Evolutionary conservation across 192 early-diverging fungal genomes (phyloP).

Genomic region (Mortierella claussenii): DNA sequence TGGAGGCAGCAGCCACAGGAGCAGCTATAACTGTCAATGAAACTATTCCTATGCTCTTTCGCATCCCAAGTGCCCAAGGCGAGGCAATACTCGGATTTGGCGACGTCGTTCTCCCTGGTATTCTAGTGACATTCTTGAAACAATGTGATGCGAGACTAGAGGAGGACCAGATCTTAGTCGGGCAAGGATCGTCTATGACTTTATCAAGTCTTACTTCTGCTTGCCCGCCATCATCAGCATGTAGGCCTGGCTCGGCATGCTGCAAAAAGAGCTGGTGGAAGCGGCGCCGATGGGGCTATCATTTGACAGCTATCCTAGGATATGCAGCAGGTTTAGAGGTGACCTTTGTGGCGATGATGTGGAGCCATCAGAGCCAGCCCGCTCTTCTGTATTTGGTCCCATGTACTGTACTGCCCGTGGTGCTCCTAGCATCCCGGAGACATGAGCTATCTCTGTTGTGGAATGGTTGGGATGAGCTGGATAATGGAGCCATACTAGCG

Average conservation of each 20-base stretch:
- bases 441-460: constrained; percentile 50
- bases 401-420: constrained; percentile 42
- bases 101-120: constrained; percentile 52
- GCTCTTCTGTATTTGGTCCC: constrained; percentile 53
- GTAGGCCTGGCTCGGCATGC: neutral
- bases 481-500: neutral
- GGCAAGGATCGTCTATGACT: neutral
- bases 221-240: neutral
- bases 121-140: constrained; percentile 47
- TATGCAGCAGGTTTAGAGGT: constrained; percentile 46
- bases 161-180: constrained; percentile 16
- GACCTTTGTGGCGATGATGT: constrained; percentile 58
- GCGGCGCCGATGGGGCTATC: constrained; percentile 42
- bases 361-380: constrained; percentile 50
- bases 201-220: neutral
- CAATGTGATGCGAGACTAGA: constrained; percentile 50
- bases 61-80: constrained; percentile 40
- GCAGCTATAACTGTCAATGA: constrained; percentile 55
- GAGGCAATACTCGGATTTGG: constrained; percentile 58
- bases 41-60: constrained; percentile 53
- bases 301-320: constrained; percentile 46
- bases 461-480: constrained; percentile 47
- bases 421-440: constrained; percentile 34
- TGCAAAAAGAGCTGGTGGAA: constrained; percentile 18
- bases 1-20: constrained; percentile 56